Evolutionary conservation across 306 rosid genomes (phyloP).

Genomic region (Vigna unguiculata): DNA sequence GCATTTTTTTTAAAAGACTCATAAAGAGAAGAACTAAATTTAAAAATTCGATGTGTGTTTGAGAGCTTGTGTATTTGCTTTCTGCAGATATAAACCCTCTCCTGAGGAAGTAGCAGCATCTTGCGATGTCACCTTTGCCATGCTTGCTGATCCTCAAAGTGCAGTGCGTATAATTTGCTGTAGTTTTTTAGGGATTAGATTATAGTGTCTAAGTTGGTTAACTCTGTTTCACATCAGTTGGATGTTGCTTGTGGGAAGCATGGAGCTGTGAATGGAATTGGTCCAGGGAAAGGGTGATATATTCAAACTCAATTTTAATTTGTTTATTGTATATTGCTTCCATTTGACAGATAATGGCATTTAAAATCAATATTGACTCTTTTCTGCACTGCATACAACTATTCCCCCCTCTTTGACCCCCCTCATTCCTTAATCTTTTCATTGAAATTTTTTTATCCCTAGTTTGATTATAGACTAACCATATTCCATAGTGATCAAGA

Average conservation of each 20-base stretch:
- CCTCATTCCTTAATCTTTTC: background rate
- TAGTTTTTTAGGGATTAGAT: conserved; percentile 3
- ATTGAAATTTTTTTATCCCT: background rate
- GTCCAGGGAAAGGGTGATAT: conserved; percentile 88
- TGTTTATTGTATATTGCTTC: conserved; percentile 20
- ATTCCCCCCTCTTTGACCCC: background rate
- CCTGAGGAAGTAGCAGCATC: conserved; percentile 93
- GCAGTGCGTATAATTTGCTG: conserved; percentile 73
- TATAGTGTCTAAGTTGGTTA: conserved; percentile 32
- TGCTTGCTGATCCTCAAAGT: conserved; percentile 97
- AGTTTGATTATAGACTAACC: conserved; percentile 22
- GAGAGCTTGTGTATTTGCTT: background rate
- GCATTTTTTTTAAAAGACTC: background rate
- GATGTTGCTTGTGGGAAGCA: conserved; percentile 87
- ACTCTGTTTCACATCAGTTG: conserved; percentile 53
- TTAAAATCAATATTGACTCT: conserved; percentile 35
- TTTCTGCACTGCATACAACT: background rate
- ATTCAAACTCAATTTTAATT: conserved; percentile 26
- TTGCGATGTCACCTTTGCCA: conserved; percentile 94
- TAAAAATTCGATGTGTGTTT: conserved; percentile 6
- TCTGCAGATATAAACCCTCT: conserved; percentile 77
- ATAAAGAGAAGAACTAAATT: background rate
- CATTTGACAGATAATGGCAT: conserved; percentile 23
- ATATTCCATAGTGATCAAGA: background rate
- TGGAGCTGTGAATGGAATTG: conserved; percentile 84